Evolutionary conservation across 768 basidiomycete genomes (phyloP).

Genomic region (Botryobasidium botryosum): DNA sequence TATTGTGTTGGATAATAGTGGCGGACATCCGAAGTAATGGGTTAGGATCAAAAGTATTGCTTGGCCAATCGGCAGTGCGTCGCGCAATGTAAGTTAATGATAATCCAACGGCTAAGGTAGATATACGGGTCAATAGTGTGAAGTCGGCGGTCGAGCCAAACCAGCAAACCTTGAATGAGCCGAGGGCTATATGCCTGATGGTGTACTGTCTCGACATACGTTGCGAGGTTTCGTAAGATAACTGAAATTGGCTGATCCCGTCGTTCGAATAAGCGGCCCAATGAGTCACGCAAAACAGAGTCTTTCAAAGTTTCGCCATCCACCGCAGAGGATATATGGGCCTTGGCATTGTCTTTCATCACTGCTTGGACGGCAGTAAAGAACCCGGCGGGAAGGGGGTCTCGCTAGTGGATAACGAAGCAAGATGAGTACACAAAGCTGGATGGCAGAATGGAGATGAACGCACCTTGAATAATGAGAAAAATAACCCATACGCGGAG

Average conservation of each 20-base stretch:
- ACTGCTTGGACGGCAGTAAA: constrained; percentile 5
- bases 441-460: background rate
- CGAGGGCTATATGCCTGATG: constrained; percentile 33
- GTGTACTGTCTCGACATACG: constrained; percentile 41
- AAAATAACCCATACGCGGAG: constrained; percentile 37
- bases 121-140: background rate
- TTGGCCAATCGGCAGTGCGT: constrained; percentile 37
- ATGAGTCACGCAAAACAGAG: constrained; percentile 36
- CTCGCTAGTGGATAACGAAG: background rate
- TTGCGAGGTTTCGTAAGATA: constrained; percentile 38
- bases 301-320: constrained; percentile 26
- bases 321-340: constrained; percentile 33
- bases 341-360: constrained; percentile 20
- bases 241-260: constrained; percentile 21
- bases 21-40: constrained; percentile 36
- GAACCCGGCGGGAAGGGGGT: constrained; percentile 3
- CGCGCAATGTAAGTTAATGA: constrained; percentile 37
- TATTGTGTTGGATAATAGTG: constrained; percentile 42
- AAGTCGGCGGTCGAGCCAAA: background rate
- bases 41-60: constrained; percentile 35
- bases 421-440: background rate
- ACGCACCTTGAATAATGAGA: constrained; percentile 40
- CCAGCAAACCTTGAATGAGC: constrained; percentile 37
- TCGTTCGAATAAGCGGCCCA: constrained; percentile 31
- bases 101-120: constrained; percentile 34